These are phyloP conservation scores for Raphanus raphanistrum DNA, from an alignment of 345 rosid species.

Conservation along the genomic window DNA sequence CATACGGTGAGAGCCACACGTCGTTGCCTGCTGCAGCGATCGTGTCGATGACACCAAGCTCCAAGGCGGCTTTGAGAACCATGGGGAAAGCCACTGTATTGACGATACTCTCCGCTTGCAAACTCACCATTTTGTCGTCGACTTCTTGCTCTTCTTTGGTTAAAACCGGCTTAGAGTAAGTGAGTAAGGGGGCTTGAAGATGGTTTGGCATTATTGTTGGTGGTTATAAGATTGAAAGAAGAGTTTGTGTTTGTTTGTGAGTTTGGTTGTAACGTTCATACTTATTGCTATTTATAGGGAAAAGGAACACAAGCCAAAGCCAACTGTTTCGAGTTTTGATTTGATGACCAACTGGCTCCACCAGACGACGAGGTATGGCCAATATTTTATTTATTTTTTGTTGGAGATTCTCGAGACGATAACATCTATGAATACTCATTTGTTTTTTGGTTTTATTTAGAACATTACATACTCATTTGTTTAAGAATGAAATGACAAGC, in stretches of 20 bases:
- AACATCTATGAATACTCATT: background rate
- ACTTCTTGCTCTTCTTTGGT: conserved; percentile 22
- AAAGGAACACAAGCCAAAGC: background rate
- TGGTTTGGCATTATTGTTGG: conserved; percentile 21
- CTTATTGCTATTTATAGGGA: conserved; percentile 1
- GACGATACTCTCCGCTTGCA: conserved; percentile 27
- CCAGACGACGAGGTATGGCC: background rate
- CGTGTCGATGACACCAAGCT: conserved; percentile 52
- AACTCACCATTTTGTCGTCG: conserved; percentile 18
- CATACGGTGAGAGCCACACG: conserved; percentile 46
- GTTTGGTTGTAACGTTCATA: background rate
- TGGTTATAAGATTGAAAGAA: background rate
- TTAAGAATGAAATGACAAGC: background rate
- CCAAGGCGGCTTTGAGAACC: conserved; percentile 51
- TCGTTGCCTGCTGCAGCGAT: conserved; percentile 37
- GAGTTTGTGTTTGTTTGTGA: background rate
- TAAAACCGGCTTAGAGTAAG: background rate
- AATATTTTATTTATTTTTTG: background rate
- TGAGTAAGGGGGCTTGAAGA: conserved; percentile 22
- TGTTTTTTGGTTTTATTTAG: background rate
- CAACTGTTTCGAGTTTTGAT: background rate
- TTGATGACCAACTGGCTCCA: background rate
- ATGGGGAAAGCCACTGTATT: conserved; percentile 47
- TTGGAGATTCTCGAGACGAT: background rate
- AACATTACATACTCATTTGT: background rate